phyloP scores from a whole-genome alignment of 2,329 filamentous ascomycete species.

The Pezicula carpinea region DNA sequence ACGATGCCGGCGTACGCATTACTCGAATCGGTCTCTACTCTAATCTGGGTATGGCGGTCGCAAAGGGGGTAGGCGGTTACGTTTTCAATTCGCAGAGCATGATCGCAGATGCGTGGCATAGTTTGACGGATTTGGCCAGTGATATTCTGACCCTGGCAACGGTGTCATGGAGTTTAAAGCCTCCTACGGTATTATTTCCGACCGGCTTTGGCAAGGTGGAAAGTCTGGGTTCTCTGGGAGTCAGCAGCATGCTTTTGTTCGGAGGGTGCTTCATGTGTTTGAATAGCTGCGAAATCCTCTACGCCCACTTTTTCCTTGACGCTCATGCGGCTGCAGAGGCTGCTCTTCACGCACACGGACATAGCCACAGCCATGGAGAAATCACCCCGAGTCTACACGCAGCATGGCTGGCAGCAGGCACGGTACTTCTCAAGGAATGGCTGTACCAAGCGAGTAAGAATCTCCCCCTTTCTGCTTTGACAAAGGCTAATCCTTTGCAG shows the following conservation, averaged over 20 bases:
- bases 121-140: conserved; percentile 89
- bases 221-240: conserved; percentile 86
- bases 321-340: conserved; percentile 47
- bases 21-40: conserved; percentile 84
- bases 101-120: conserved; percentile 91
- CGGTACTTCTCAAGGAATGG: conserved; percentile 93
- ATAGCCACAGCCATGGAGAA: conserved; percentile 51
- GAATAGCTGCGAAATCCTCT: conserved; percentile 65
- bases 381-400: conserved; percentile 83
- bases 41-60: conserved; percentile 90
- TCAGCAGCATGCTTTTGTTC: conserved; percentile 83
- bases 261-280: conserved; percentile 92
- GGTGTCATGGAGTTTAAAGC: conserved; percentile 86
- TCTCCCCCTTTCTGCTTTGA: background rate
- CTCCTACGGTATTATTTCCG: conserved; percentile 79
- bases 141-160: conserved; percentile 92
- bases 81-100: conserved; percentile 92
- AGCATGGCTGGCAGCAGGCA: conserved; percentile 87
- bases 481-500: conserved; percentile 40
- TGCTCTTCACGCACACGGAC: conserved; percentile 50
- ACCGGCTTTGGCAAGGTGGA: conserved; percentile 97
- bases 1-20: conserved; percentile 90
- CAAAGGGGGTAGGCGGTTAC: conserved; percentile 89
- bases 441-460: conserved; percentile 88
- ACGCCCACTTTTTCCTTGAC: conserved; percentile 69